Base-by-base conservation (phyloP, 2,329 filamentous ascomycete species). In the Aureobasidium sp. region DNA sequence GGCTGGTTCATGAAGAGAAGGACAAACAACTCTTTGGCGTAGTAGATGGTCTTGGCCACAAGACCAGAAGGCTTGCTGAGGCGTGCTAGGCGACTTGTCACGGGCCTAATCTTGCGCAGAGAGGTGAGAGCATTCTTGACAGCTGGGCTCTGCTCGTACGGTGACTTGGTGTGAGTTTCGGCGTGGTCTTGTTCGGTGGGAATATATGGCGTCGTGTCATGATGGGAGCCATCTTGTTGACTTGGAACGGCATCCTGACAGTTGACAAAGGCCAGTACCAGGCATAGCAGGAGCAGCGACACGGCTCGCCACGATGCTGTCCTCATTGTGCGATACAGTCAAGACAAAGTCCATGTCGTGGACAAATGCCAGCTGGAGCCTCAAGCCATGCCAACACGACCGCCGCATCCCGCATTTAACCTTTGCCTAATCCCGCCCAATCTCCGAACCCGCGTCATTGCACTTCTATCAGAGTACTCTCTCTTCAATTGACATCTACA, bases 1-100 rank as follows among this genome's bases (percentile, higher is more conserved):
- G 85, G 84, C 1, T 81, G 79, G 68, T 87, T 87, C 78, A 87
- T 82, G 71, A 87, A 88, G 20, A 89, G 74, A 34, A 86, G 75
- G 51, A 83, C 81, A 70, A 89, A 85, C 25, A 83, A 74, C 70
- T 86, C 78, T 68, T 84, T 83, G 42, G 81, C 80, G 70, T 88
- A 88, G 75, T 88, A 80, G 66, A 80, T 76, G 41, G 79, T 76
- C 62, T 80, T 79, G 42, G 82, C 82, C 6, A 87, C 64, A 37
- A 88, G 70, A 34, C 86, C 84, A 11, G 81, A 81, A 8, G 84
- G 82, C 70, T 82, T 84, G 63, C 71, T 67, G 42, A 72, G 68
- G 68, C 69, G 68, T 73, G 68, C 70, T 70, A 67, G 68, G 72
- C 70, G 68, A 31, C 72, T 69, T 12, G 71, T 68, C 9, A 75